Conservation (phyloP, 306 rosid species). For the Fragaria vesca region DNA sequence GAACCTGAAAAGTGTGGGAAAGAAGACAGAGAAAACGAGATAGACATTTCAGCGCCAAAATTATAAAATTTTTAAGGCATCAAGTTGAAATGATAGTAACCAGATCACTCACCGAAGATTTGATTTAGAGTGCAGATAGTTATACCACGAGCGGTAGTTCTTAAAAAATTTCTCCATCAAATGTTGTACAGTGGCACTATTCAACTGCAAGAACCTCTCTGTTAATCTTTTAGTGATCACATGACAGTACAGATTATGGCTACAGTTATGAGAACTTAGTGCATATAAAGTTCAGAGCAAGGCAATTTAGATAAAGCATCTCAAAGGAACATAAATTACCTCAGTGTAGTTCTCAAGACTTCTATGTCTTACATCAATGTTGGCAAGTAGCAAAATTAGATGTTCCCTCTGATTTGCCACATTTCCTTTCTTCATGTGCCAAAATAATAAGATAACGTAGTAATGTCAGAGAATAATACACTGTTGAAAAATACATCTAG, state of each 20-base stretch:
- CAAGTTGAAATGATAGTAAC: constrained; percentile 23
- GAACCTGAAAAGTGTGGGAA: constrained; percentile 40
- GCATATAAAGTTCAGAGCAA: constrained; percentile 9
- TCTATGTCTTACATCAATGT: constrained; percentile 57
- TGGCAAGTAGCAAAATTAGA: constrained; percentile 86
- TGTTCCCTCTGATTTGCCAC: constrained; percentile 98
- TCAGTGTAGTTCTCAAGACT: constrained; percentile 23
- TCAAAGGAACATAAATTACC: constrained; percentile 41
- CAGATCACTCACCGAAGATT: constrained; percentile 51
- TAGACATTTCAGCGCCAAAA: constrained; percentile 24
- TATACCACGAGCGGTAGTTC: constrained; percentile 90
- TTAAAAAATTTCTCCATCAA: constrained; percentile 59
- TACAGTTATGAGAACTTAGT: constrained; percentile 8
- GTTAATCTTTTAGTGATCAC: constrained; percentile 31
- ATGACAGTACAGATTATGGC: constrained; percentile 11
- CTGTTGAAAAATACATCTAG: neutral
- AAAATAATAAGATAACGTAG: constrained; percentile 24
- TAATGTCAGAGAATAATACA: constrained; percentile 8
- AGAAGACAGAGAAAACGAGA: constrained; percentile 15
- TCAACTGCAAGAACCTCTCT: constrained; percentile 58
- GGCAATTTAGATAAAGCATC: constrained; percentile 12
- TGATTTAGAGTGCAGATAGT: constrained; percentile 63
- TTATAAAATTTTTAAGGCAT: constrained; percentile 19
- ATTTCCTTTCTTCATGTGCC: constrained; percentile 83
- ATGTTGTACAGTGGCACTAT: constrained; percentile 43